A percentile compares a stretch with the other conserved stretches of the same genome.
These are phyloP conservation scores for Ceratocystis harringtonii DNA, from an alignment of 2,329 filamentous ascomycete genomes.

Conservation along the genomic window DNA sequence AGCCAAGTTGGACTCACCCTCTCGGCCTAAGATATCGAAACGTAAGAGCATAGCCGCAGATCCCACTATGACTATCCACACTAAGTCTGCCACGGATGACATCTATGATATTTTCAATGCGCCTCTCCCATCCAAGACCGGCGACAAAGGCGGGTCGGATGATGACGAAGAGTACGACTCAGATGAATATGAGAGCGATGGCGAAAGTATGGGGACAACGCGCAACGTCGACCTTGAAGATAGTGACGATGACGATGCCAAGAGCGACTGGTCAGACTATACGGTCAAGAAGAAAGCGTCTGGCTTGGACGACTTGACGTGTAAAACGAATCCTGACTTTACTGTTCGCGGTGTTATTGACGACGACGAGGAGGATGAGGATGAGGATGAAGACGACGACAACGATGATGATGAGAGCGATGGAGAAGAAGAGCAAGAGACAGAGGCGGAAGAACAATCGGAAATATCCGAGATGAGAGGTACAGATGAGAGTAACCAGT, in stretches of 20 bases:
- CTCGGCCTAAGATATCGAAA: conserved; percentile 67
- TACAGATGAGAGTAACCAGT: conserved; percentile 25
- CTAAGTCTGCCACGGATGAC: conserved; percentile 85
- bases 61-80: conserved; percentile 97
- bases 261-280: conserved; percentile 79
- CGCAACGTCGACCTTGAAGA: conserved; percentile 37
- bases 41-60: conserved; percentile 46
- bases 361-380: conserved; percentile 25
- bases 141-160: conserved; percentile 18
- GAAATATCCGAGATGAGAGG: conserved; percentile 23
- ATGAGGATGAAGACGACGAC: conserved; percentile 20
- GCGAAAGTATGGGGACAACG: conserved; percentile 69
- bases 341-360: conserved; percentile 23
- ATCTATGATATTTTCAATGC: conserved; percentile 97
- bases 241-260: conserved; percentile 38
- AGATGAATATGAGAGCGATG: conserved; percentile 67
- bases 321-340: conserved; percentile 32
- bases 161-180: conserved; percentile 26
- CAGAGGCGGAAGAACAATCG: conserved; percentile 21
- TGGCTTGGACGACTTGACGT: conserved; percentile 29
- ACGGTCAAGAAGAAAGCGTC: conserved; percentile 42
- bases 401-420: conserved; percentile 20
- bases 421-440: conserved; percentile 8
- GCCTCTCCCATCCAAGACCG: conserved; percentile 38
- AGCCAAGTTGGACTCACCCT: conserved; percentile 81